Conservation (phyloP, 2,329 filamentous ascomycete genomes). For the Botrytis medusae region DNA sequence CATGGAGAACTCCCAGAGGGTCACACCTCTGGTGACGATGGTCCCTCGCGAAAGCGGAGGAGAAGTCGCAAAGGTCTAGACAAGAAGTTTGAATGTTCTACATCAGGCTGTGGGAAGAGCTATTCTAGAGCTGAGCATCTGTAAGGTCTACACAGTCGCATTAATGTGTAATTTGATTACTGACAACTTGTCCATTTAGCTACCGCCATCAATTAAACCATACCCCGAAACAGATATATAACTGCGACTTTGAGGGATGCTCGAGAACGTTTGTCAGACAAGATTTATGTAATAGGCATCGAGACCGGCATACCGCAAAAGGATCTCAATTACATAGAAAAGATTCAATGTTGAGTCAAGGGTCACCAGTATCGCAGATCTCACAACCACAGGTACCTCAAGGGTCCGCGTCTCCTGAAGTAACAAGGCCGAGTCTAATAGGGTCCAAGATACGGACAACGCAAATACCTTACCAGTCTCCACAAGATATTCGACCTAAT, state of each 20-base stretch:
- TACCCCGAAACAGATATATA: conserved; percentile 91
- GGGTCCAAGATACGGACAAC: conserved; percentile 33
- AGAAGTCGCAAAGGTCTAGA: conserved; percentile 76
- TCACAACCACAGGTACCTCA: conserved; percentile 31
- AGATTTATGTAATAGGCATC: conserved; percentile 84
- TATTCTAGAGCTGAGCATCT: conserved; percentile 96
- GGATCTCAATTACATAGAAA: conserved; percentile 75
- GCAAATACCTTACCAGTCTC: conserved; percentile 38
- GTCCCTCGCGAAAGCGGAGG: conserved; percentile 53
- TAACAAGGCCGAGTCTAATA: conserved; percentile 33
- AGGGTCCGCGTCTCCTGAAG: conserved; percentile 38
- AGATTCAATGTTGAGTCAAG: conserved; percentile 59
- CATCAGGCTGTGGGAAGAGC: conserved; percentile 88
- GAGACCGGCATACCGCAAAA: conserved; percentile 76
- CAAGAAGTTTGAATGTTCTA: conserved; percentile 80
- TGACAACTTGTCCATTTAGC: conserved; percentile 41
- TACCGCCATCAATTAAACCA: conserved; percentile 95
- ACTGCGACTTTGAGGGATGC: conserved; percentile 90
- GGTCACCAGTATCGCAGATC: conserved; percentile 40
- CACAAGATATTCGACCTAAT: conserved; percentile 34
- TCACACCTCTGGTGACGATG: conserved; percentile 39
- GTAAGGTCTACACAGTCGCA: conserved; percentile 51
- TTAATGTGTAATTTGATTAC: not conserved
- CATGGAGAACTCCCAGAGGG: conserved; percentile 33
- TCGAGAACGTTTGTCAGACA: conserved; percentile 88